Percentiles rank a stretch among this genome's conserved stretches.
These are phyloP conservation scores for Leishmania mexicana DNA, from an alignment of 208 protist species.

Conservation along the genomic window DNA sequence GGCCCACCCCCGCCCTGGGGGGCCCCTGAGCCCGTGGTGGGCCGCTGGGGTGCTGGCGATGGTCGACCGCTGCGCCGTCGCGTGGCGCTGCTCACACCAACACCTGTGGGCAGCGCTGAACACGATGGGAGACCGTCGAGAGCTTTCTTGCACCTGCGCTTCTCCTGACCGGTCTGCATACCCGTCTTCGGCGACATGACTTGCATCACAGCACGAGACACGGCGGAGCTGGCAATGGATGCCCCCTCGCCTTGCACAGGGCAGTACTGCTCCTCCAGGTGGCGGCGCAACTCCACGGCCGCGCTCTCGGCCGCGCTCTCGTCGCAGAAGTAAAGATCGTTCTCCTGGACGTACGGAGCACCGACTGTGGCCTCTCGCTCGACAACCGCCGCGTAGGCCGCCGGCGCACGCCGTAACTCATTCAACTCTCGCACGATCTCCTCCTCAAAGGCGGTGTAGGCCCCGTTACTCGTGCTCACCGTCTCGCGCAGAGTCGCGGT, in stretches of 20 bases:
- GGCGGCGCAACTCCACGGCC: conserved; percentile 14
- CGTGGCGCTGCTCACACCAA: neutral
- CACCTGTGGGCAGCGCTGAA: neutral
- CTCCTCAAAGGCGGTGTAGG: conserved; percentile 65
- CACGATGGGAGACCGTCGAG: neutral
- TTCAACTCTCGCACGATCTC: conserved; percentile 75
- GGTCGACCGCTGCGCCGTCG: conserved; percentile 1
- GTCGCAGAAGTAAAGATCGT: conserved; percentile 55
- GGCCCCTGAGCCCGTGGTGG: neutral
- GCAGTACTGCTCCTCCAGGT: conserved; percentile 9
- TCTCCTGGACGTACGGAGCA: conserved; percentile 64
- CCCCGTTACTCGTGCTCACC: conserved; percentile 57
- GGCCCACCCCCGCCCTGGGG: neutral
- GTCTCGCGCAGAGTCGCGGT: conserved; percentile 44
- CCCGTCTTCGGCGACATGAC: conserved; percentile 1
- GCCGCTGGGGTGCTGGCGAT: conserved; percentile 7
- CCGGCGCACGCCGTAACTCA: conserved; percentile 58
- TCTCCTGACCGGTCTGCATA: conserved; percentile 5
- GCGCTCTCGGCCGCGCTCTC: conserved; percentile 32
- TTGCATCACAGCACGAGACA: neutral
- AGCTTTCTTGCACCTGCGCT: conserved; percentile 2
- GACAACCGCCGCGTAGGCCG: conserved; percentile 57
- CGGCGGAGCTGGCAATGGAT: neutral
- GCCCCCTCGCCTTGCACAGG: neutral
- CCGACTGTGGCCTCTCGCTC: conserved; percentile 64